Evolutionary conservation across 768 basidiomycete genomes (phyloP).

Genomic region (Lentinus brumalis): DNA sequence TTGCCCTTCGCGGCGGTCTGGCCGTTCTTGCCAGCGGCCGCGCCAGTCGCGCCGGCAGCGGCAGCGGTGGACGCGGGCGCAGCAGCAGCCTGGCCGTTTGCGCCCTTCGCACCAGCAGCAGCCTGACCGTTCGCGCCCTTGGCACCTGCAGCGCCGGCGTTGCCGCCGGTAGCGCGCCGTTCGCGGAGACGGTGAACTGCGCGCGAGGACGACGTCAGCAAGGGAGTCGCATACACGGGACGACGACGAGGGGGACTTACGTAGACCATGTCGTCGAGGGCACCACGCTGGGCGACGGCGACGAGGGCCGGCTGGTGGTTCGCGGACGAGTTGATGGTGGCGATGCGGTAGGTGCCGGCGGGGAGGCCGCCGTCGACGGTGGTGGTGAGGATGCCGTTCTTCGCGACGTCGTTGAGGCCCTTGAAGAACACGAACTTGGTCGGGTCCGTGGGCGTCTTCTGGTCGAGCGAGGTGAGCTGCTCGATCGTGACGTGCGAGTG

Average conservation of each 20-base stretch:
- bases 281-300: conserved; percentile 46
- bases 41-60: background rate
- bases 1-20: background rate
- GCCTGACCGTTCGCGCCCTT: conserved; percentile 17
- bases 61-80: conserved; percentile 59
- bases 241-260: conserved; percentile 22
- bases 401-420: conserved; percentile 49
- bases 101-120: conserved; percentile 41
- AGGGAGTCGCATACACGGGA: background rate
- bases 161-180: background rate
- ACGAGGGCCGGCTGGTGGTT: conserved; percentile 47
- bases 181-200: conserved; percentile 24
- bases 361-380: conserved; percentile 45
- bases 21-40: background rate
- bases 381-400: conserved; percentile 43
- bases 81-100: conserved; percentile 37
- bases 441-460: conserved; percentile 49
- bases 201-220: background rate
- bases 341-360: conserved; percentile 45
- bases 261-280: conserved; percentile 44
- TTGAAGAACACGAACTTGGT: conserved; percentile 66
- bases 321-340: conserved; percentile 49
- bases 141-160: background rate
- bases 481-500: conserved; percentile 63
- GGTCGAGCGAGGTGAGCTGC: conserved; percentile 41